Base-by-base conservation (phyloP, 805 yeast genomes). In the Cyberlindnera galapagoensis region DNA sequence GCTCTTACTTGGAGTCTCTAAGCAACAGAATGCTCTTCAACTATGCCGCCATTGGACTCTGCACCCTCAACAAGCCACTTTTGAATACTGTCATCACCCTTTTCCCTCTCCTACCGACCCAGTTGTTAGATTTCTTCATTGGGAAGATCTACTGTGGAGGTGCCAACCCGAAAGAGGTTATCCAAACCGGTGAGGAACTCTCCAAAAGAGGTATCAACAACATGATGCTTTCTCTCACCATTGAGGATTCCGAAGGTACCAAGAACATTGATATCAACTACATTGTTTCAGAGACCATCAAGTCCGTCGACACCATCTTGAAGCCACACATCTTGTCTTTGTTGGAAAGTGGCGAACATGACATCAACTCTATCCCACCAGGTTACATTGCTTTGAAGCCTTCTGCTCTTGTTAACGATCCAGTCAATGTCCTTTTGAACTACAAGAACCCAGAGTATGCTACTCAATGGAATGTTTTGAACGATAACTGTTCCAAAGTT, bases 331-430 rank as follows among this genome's bases (percentile, higher is more conserved):
- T 88, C n/a, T 52, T 74, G 24, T 58, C 65, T 29, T 74, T 78
- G 56, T 68, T 82, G 44, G 57, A 64, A 34, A 50, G 60, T 4
- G 57, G 49, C 5, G 40, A 39, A 7, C 57, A 57, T 33, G 66
- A 67, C 42, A 62, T 80, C 43, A 80, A 83, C 54, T 67, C 74
- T 11, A 74, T 90, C 20, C 87, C 95, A 8, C 85, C 95, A 3
- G 95, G 95, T 17, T 88, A 85, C 57, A 83, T 86, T 36, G 97
- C 95, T 3, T 65, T 88, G 51, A 88, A 88, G 62, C 97, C 97
- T 30, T 84, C 95, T 17, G 97, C 97, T 3, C 67, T 90, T 43
- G 76, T 84, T 37, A 65, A 71, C 22, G 71, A 83, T 54, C 94
- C 96, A 3, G 81, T 83, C 10, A 67, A 74, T 14, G 82, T 83